Evolutionary conservation across 345 rosid species (phyloP), one percentile per base, ranked within the genome.

Genomic region (Lepidium sativum): DNA sequence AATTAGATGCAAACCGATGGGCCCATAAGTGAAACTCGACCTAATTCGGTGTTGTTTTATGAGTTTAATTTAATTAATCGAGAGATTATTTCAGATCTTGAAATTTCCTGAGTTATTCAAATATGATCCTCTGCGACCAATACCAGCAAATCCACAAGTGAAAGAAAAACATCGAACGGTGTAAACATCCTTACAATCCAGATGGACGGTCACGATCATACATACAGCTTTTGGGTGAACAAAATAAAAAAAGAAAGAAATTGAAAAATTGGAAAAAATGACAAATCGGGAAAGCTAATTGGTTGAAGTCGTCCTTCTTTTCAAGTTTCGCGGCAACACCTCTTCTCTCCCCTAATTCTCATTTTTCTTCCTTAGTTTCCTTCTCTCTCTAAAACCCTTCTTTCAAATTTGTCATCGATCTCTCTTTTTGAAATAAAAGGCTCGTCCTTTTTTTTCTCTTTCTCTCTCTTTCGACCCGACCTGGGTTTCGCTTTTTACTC

Each of bases 241-340:
- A 50, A 18, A 34, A 57, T 9, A 17, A 64, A 39, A n/a, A n/a
- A 29, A 21, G 16, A 54, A 42, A 44, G 6, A 47, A 54, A n/a
- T n/a, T n/a, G n/a, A n/a, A n/a, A n/a, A n/a, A n/a, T n/a, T n/a
- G 15, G 0, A 20, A 49, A 61, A 55, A 2, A 29, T 21, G 48
- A 61, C 23, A 45, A 43, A 38, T 23, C 4, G 57, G 15, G 65
- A 14, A 54, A 9, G 6, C 3, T 8, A 0, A 79, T 77, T 81
- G 82, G 85, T 8, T 50, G 37, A 40, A 37, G 23, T 32, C 13
- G 68, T 75, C 79, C 56, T 75, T 78, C 47, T 80, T 78, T 87
- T 87, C 88, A 87, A 88, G 96, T 88, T 88, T 88, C 89, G 89
- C 91, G 96, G 96, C 87, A 88, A 85, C 74, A 55, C 69, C 68